Conservation (phyloP, 495 filamentous ascomycete genomes). For the Penicillium robsamsonii region DNA sequence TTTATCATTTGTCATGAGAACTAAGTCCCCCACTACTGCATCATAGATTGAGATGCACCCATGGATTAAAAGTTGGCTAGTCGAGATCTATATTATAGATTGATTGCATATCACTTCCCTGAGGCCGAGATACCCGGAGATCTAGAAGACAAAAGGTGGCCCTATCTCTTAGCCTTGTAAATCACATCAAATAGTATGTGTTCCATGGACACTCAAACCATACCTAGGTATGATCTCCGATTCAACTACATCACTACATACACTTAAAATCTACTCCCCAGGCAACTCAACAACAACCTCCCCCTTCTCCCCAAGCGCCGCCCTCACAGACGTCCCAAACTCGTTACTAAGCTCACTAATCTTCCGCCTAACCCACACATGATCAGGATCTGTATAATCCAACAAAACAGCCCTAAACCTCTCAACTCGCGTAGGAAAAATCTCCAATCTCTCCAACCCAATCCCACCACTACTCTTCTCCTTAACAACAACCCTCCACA, state of each 20-base stretch:
- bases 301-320: slow-evolving; percentile 22
- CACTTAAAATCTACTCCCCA: neutral
- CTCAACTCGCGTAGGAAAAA: slow-evolving; percentile 31
- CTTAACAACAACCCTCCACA: slow-evolving; percentile 39
- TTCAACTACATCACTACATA: neutral
- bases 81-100: neutral
- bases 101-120: neutral
- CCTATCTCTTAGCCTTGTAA: neutral
- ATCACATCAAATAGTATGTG: neutral
- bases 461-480: slow-evolving; percentile 12
- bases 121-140: neutral
- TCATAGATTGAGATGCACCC: neutral
- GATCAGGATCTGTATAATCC: slow-evolving; percentile 21
- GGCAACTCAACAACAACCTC: slow-evolving; percentile 30
- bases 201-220: neutral
- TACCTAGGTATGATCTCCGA: neutral
- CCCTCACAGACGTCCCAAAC: slow-evolving; percentile 19
- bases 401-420: slow-evolving; percentile 30
- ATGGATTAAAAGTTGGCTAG: neutral
- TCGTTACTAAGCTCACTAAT: slow-evolving; percentile 23
- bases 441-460: slow-evolving; percentile 26
- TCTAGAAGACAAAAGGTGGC: neutral
- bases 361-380: slow-evolving; percentile 26
- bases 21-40: no score
- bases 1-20: no score